These are phyloP conservation scores for Colletotrichum tamarilloi DNA, from an alignment of 2,329 filamentous ascomycete species.

Conservation along the genomic window DNA sequence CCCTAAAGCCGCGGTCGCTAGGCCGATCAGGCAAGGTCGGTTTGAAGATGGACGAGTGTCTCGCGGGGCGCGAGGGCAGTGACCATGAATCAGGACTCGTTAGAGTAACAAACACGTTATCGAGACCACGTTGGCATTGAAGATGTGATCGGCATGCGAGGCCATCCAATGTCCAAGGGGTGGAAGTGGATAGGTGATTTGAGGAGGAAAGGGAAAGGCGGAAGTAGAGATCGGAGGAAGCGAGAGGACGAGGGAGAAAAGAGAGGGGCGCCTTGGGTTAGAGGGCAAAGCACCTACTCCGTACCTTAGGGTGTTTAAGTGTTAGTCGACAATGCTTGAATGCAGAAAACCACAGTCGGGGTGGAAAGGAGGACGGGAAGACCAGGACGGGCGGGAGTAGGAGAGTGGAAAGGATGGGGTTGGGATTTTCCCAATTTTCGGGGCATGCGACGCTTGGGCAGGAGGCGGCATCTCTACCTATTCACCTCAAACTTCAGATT, in stretches of 20 bases:
- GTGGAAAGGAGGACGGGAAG: constrained; percentile 17
- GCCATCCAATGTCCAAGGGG: constrained; percentile 23
- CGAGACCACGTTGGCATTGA: constrained; percentile 26
- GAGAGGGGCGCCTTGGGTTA: constrained; percentile 16
- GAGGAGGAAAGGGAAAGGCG: constrained; percentile 26
- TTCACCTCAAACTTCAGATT: background rate
- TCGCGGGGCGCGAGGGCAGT: constrained; percentile 22
- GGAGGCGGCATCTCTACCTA: constrained; percentile 6
- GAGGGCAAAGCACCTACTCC: background rate
- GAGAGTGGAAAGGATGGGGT: constrained; percentile 40
- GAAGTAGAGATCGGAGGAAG: constrained; percentile 2
- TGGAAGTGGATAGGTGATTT: constrained; percentile 19
- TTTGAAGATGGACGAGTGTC: constrained; percentile 33
- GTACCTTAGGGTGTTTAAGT: too few relatives aligned
- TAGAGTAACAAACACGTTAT: constrained; percentile 14
- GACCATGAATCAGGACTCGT: constrained; percentile 34
- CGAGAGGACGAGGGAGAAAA: constrained; percentile 11
- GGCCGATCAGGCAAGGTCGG: constrained; percentile 29
- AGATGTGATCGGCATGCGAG: constrained; percentile 25
- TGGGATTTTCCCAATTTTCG: constrained; percentile 41
- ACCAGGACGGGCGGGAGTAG: background rate
- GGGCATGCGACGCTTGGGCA: constrained; percentile 35
- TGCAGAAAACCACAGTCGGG: constrained; percentile 10
- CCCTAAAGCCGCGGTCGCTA: constrained; percentile 31
- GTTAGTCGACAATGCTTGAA: constrained; percentile 10